Percentiles rank a stretch among this genome's conserved stretches.
phyloP scores from a whole-genome alignment of 495 filamentous ascomycete species.

The Neurospora tetraspora region DNA sequence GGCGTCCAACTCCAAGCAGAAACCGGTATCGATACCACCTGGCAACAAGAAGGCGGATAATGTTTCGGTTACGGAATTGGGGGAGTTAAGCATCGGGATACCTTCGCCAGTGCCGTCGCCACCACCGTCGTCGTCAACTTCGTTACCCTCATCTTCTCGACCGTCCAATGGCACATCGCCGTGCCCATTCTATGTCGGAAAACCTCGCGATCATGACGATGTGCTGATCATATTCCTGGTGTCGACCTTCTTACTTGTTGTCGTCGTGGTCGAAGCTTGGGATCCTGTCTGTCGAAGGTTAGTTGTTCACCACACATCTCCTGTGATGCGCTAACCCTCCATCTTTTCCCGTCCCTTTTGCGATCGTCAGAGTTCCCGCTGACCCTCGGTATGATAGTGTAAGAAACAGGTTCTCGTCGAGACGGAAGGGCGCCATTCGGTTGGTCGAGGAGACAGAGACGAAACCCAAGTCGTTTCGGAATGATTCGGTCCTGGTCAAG shows the following conservation, averaged over 20 bases:
- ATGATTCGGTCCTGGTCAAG: background rate
- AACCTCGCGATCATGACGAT: constrained; percentile 28
- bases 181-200: background rate
- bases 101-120: background rate
- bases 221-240: constrained; percentile 28
- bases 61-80: constrained; percentile 3
- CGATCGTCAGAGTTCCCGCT: background rate
- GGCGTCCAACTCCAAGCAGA: background rate
- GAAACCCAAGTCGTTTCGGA: background rate
- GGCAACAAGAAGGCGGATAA: background rate
- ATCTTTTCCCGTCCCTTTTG: background rate
- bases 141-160: background rate
- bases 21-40: constrained; percentile 7
- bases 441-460: constrained; percentile 1
- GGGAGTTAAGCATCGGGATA: constrained; percentile 6
- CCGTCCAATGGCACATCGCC: background rate
- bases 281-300: constrained; percentile 24
- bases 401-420: background rate
- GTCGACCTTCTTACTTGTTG: constrained; percentile 21
- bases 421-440: constrained; percentile 12
- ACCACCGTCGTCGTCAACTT: background rate
- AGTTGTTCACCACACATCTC: background rate
- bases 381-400: background rate
- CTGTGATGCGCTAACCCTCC: background rate
- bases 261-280: constrained; percentile 28